Evolutionary conservation across 768 basidiomycete species (phyloP).

Genomic region (Heimioporus sp.): DNA sequence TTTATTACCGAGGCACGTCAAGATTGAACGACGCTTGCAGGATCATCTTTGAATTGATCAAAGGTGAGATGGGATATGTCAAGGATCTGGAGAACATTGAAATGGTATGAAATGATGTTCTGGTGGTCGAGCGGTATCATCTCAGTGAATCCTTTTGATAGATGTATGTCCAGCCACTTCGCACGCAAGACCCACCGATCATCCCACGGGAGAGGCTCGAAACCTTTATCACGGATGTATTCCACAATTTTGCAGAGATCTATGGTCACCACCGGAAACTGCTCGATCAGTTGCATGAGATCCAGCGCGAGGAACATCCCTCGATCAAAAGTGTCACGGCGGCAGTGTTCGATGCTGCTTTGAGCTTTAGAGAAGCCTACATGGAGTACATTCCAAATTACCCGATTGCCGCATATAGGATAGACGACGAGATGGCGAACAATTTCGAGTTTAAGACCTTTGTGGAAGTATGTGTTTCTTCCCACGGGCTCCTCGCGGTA

Average conservation of each 20-base stretch:
- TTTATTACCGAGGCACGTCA: not conserved
- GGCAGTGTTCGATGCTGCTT: slow-evolving; percentile 80
- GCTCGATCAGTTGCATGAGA: slow-evolving; percentile 77
- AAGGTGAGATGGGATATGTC: slow-evolving; percentile 94
- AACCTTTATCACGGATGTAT: slow-evolving; percentile 81
- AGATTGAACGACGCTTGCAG: slow-evolving; percentile 36
- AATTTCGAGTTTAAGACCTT: slow-evolving; percentile 81
- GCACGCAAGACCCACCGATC: slow-evolving; percentile 71
- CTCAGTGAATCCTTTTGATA: slow-evolving; percentile 28
- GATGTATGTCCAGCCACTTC: slow-evolving; percentile 83
- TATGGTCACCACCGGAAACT: slow-evolving; percentile 71
- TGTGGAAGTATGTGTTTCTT: slow-evolving; percentile 59
- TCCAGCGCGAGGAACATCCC: slow-evolving; percentile 88
- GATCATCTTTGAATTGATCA: slow-evolving; percentile 92
- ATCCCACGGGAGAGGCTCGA: slow-evolving; percentile 69
- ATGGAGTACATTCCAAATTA: slow-evolving; percentile 93
- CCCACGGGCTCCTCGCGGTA: not conserved
- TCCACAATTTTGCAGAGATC: slow-evolving; percentile 83
- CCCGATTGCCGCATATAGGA: slow-evolving; percentile 84
- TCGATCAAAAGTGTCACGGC: slow-evolving; percentile 78
- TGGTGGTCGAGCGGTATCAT: not conserved
- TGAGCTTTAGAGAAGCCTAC: slow-evolving; percentile 92
- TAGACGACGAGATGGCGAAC: slow-evolving; percentile 84
- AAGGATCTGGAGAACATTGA: slow-evolving; percentile 88
- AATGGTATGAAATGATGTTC: slow-evolving; percentile 43